Evolutionary conservation across 345 rosid species (phyloP), one percentile per base, ranked within the genome.

Genomic region (Arabidopsis suecica): DNA sequence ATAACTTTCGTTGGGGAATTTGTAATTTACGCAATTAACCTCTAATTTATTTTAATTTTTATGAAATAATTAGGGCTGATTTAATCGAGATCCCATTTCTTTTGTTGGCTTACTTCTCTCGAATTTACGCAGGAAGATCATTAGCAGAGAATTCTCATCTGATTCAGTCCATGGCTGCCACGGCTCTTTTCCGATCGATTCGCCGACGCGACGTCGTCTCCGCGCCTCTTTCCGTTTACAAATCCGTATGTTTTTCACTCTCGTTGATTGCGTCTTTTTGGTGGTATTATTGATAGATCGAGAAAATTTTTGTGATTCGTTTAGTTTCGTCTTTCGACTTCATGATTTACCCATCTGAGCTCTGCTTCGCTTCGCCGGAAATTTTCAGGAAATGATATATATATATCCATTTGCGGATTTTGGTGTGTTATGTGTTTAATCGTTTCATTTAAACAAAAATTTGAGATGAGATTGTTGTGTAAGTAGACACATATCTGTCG

Each of bases 121-220:
- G 50, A 49, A 32, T 22, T 65, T 18, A 51, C 58, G 13, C 49
- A 33, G 57, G 32, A 42, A 50, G 49, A 3, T 1, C 32, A 6
- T 45, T 47, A 47, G 53, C 40, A 28, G 1, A 65, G 5, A 23
- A 38, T 10, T 72, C 50, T 61, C 75, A 49, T 73, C 78, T 5
- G 59, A 64, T 61, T 54, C 59, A 4, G 28, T 55, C 66, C 9
- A 93, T 91, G 96, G 96, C 96, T 59, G 63, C 91, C 23, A 84
- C 87, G 0, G 84, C 85, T 61, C 68, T 94, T 33, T 80, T 94
- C 45, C 93, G 97, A 23, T 81, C 91, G 44, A 8, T 93, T 10
- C 82, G 93, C 40, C 93, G 93, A 34, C 94, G 94, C 30, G 89
- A 88, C 8, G 80, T 84, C 36, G 88, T 83, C 30, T 79, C 85